A percentile compares a stretch with the other conserved stretches of the same genome.
phyloP scores from a whole-genome alignment of 1,284 basidiomycete genomes.

The Trametes pubescens region DNA sequence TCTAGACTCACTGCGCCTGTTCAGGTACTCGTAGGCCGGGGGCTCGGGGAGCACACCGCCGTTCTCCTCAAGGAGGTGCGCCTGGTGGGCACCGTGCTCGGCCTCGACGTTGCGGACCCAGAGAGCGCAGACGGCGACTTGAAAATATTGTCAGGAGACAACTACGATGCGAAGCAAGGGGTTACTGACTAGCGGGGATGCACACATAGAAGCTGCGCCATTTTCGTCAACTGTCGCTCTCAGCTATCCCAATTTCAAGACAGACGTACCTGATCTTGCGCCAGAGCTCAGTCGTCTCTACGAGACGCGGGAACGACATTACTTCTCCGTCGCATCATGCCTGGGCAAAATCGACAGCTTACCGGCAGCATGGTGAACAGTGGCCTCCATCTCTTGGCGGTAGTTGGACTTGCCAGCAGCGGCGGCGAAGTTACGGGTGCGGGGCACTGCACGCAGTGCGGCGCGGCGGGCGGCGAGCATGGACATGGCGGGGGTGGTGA shows the following conservation, averaged over 20 bases:
- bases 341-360: constrained; percentile 25
- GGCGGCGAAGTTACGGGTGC: constrained; percentile 50
- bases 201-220: constrained; percentile 74
- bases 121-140: constrained; percentile 68
- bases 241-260: not conserved
- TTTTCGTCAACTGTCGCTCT: constrained; percentile 3
- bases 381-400: constrained; percentile 61
- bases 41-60: constrained; percentile 76
- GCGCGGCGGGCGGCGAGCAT: constrained; percentile 61
- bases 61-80: constrained; percentile 79
- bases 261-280: constrained; percentile 79
- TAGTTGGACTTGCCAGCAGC: constrained; percentile 54
- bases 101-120: constrained; percentile 82
- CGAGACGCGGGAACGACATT: not conserved
- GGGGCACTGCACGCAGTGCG: constrained; percentile 52
- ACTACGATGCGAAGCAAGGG: constrained; percentile 13
- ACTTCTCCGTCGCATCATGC: constrained; percentile 18
- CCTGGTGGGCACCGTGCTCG: constrained; percentile 77
- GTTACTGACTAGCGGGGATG: constrained; percentile 70
- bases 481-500: constrained; percentile 55
- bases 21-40: constrained; percentile 80
- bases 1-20: constrained; percentile 58
- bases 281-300: constrained; percentile 83
- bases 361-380: constrained; percentile 77
- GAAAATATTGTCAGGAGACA: constrained; percentile 18